phyloP scores from a whole-genome alignment of 2,329 filamentous ascomycete species.

The Cordyceps tenuipes region DNA sequence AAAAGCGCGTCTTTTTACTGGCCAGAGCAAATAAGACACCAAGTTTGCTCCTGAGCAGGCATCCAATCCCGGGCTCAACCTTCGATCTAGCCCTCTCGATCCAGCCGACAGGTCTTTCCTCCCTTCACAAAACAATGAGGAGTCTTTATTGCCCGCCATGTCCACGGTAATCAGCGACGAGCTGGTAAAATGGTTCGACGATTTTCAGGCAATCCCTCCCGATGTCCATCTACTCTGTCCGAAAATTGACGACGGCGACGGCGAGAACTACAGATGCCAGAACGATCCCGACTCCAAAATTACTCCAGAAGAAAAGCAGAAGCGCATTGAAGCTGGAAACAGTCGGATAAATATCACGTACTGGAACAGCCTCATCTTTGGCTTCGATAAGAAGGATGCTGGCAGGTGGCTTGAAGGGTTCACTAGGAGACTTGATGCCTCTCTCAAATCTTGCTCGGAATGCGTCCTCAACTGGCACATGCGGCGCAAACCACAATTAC shows the following conservation, averaged over 20 bases:
- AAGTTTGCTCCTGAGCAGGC: neutral
- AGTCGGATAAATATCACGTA: slow-evolving; percentile 54
- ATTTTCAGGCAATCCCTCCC: slow-evolving; percentile 34
- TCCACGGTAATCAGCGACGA: slow-evolving; percentile 23
- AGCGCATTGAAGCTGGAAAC: slow-evolving; percentile 46
- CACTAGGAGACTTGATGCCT: slow-evolving; percentile 45
- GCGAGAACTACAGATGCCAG: slow-evolving; percentile 45
- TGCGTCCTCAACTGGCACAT: slow-evolving; percentile 71
- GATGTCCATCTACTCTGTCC: slow-evolving; percentile 61
- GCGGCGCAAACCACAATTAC: slow-evolving; percentile 53
- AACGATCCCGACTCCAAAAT: slow-evolving; percentile 45
- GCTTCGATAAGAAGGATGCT: slow-evolving; percentile 53
- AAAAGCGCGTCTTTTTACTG: neutral
- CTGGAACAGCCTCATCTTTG: slow-evolving; percentile 60
- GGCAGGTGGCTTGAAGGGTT: slow-evolving; percentile 54
- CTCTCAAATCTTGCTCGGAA: slow-evolving; percentile 56
- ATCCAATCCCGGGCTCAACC: neutral
- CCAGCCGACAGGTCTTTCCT: neutral
- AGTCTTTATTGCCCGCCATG: neutral
- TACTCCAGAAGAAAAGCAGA: slow-evolving; percentile 40
- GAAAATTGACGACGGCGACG: slow-evolving; percentile 52
- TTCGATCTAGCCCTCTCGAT: neutral
- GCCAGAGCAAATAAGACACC: neutral
- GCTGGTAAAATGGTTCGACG: slow-evolving; percentile 35
- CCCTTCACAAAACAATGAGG: neutral